Evolutionary conservation across 495 filamentous ascomycete species (phyloP).

Genomic region (Daldinia vernicosa): DNA sequence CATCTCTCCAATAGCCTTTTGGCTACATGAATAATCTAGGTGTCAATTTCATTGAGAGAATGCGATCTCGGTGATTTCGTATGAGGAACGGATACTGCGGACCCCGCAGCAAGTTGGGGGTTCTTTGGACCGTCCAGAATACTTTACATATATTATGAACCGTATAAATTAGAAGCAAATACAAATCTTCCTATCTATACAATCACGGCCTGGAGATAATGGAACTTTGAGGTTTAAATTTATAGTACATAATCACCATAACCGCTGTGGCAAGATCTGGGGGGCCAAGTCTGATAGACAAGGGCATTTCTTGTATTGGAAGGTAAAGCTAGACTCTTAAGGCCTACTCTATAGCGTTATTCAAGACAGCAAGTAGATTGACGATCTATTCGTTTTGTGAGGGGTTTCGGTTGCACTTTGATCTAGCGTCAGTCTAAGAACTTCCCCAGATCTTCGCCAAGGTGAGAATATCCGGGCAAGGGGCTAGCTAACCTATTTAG

Average conservation of each 20-base stretch:
- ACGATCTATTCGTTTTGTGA: slow-evolving; percentile 10
- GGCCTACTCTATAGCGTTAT: neutral
- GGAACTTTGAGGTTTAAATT: neutral
- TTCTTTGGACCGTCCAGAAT: neutral
- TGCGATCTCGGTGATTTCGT: neutral
- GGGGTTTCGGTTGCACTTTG: slow-evolving; percentile 1
- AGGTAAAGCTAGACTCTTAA: neutral
- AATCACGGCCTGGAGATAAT: neutral
- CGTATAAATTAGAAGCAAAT: too few species aligned
- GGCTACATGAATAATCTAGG: too few species aligned
- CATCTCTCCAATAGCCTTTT: neutral
- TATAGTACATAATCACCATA: neutral
- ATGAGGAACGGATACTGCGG: neutral
- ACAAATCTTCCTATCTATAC: neutral
- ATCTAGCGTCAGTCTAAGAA: slow-evolving; percentile 6
- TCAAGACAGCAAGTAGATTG: neutral
- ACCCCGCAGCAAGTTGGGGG: neutral
- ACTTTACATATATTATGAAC: neutral
- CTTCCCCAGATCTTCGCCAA: slow-evolving; percentile 22
- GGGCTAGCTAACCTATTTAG: neutral
- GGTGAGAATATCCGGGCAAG: slow-evolving; percentile 20
- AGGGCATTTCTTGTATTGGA: neutral
- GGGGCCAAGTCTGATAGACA: neutral
- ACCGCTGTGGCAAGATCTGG: neutral
- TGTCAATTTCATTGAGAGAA: neutral